These are phyloP conservation scores for Closterium sp. DNA, from an alignment of 139 green algal species.

Conservation along the genomic window DNA sequence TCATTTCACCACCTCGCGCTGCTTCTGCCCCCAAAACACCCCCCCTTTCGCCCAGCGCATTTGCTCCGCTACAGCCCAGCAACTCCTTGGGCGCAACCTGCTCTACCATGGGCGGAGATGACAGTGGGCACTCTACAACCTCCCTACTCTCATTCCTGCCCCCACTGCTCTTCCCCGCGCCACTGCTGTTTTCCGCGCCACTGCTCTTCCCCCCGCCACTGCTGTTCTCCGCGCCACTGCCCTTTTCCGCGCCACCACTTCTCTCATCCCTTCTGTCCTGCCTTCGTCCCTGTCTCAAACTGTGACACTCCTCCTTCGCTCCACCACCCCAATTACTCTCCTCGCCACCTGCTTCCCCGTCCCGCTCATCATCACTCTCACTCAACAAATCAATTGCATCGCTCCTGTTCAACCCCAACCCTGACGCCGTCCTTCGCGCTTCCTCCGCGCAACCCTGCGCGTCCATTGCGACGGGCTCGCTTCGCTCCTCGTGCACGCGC, in stretches of 20 bases:
- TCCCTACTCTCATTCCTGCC: neutral
- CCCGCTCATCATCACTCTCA: neutral
- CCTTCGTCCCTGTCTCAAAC: neutral
- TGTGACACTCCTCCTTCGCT: neutral
- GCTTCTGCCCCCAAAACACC: no score
- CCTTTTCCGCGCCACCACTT: neutral
- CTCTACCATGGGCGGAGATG: no score
- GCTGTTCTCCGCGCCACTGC: no score
- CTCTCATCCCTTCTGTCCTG: neutral
- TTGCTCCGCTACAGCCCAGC: neutral
- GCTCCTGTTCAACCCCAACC: neutral
- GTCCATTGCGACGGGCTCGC: neutral
- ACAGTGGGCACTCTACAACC: neutral
- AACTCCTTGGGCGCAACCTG: neutral
- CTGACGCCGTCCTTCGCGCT: neutral
- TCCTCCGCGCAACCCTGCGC: neutral
- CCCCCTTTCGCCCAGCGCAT: neutral
- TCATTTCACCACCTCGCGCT: no score
- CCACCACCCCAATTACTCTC: neutral
- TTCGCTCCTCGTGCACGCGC: neutral
- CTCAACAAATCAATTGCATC: neutral
- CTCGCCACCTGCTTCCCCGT: neutral
- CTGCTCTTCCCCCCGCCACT: no score
- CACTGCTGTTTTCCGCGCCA: no score
- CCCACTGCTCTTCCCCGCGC: no score